These are phyloP conservation scores for Cynanchum wilfordii DNA, from an alignment of 257 asterid species.

Conservation along the genomic window DNA sequence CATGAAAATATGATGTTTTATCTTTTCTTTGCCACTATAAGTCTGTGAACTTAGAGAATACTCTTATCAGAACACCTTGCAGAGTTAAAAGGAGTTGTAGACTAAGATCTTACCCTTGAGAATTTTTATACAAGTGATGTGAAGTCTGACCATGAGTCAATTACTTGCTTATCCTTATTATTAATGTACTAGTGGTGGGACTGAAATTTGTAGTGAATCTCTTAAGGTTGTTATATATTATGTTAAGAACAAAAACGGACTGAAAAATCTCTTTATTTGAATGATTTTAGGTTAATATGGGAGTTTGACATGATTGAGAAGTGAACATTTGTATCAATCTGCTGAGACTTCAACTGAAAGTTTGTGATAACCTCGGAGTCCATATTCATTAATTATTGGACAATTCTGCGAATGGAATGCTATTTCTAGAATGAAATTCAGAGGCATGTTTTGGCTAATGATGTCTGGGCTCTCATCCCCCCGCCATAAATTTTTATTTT, in stretches of 20 bases:
- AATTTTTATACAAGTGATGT: background rate
- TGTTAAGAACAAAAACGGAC: no score
- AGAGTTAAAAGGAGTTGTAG: background rate
- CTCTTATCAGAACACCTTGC: background rate
- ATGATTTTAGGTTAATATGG: background rate
- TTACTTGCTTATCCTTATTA: no score
- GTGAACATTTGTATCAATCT: background rate
- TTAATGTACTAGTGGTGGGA: no score
- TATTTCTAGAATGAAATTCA: background rate
- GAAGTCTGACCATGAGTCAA: no score
- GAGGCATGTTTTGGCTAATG: background rate
- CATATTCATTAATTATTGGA: background rate
- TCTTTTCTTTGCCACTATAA: background rate
- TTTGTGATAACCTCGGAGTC: background rate
- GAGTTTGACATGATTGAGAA: background rate
- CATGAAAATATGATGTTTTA: background rate
- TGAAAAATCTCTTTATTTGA: background rate
- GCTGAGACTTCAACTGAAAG: background rate
- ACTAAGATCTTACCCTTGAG: background rate
- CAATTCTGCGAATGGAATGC: background rate
- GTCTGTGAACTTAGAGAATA: background rate
- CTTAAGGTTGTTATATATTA: no score
- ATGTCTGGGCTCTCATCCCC: background rate
- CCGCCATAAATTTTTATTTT: background rate
- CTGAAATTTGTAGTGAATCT: no score